Evolutionary conservation across 2,329 filamentous ascomycete genomes (phyloP).

Genomic region (Delphinella strobiligena): DNA sequence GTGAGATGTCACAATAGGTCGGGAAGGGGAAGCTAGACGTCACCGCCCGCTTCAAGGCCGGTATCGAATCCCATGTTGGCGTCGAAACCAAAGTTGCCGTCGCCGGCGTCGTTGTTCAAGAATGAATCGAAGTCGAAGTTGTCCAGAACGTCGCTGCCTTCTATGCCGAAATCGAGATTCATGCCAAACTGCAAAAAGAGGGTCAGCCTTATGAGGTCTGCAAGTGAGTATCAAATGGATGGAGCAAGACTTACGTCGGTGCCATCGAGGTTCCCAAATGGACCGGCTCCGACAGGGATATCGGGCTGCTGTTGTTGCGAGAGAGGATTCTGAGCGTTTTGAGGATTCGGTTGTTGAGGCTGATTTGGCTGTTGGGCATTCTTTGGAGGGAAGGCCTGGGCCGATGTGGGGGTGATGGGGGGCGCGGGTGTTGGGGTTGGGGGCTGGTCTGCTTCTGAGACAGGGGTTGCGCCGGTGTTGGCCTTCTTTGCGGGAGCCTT

Average conservation of each 20-base stretch:
- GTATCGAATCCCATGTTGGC: conserved; percentile 23
- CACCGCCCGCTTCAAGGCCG: conserved; percentile 13
- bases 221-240: not conserved
- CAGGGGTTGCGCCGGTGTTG: conserved; percentile 27
- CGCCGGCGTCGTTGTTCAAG: conserved; percentile 44
- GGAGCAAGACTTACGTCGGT: conserved; percentile 20
- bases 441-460: conserved; percentile 31
- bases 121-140: conserved; percentile 58
- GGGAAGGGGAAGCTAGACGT: no score
- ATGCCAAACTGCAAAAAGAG: conserved; percentile 23
- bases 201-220: not conserved
- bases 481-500: conserved; percentile 25
- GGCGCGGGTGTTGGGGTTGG: conserved; percentile 37
- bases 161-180: conserved; percentile 31
- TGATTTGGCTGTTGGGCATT: conserved; percentile 19
- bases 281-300: conserved; percentile 22
- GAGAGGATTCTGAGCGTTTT: conserved; percentile 10
- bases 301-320: conserved; percentile 9
- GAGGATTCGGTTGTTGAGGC: conserved; percentile 19
- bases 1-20: no score
- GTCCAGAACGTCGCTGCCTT: conserved; percentile 53
- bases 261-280: conserved; percentile 27
- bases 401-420: conserved; percentile 34
- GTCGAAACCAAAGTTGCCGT: conserved; percentile 24
- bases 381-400: conserved; percentile 25